Evolutionary conservation across 495 filamentous ascomycete species (phyloP).

Genomic region (Echria macrotheca): DNA sequence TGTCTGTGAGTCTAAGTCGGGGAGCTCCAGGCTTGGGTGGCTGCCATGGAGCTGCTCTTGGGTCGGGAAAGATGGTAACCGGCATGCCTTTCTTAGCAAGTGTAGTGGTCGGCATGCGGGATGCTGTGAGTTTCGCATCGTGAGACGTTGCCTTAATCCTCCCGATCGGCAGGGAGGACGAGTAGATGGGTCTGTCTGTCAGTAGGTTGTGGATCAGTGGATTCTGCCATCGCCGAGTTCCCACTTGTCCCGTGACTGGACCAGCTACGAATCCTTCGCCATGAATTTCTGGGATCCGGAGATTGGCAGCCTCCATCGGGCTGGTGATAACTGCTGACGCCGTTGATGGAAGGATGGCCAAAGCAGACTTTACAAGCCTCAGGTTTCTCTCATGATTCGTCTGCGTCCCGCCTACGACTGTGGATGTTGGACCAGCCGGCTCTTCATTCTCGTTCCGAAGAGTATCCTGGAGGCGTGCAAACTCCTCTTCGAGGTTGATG

Average conservation of each 20-base stretch:
- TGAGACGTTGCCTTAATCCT: slow-evolving; percentile 39
- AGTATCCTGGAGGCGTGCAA: slow-evolving; percentile 56
- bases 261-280: slow-evolving; percentile 2
- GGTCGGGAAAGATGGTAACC: slow-evolving; percentile 73
- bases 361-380: slow-evolving; percentile 55
- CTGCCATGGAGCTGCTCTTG: slow-evolving; percentile 56
- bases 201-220: slow-evolving; percentile 94
- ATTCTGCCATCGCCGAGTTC: slow-evolving; percentile 73
- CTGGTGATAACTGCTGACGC: slow-evolving; percentile 87
- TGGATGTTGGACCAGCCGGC: slow-evolving; percentile 6
- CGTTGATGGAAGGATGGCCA: slow-evolving; percentile 75
- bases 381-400: slow-evolving; percentile 65
- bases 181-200: slow-evolving; percentile 88
- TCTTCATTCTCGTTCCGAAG: too few species aligned
- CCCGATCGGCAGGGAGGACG: slow-evolving; percentile 76
- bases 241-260: slow-evolving; percentile 56
- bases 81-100: slow-evolving; percentile 90
- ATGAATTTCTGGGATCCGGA: background rate
- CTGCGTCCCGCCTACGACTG: background rate
- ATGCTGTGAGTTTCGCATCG: slow-evolving; percentile 1
- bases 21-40: slow-evolving; percentile 50
- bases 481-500: slow-evolving; percentile 93
- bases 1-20: slow-evolving; percentile 63
- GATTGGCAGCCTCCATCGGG: slow-evolving; percentile 69
- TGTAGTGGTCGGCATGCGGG: slow-evolving; percentile 54